phyloP scores from a whole-genome alignment of 2,329 filamentous ascomycete species.

The Phyllosticta citribraziliensis region DNA sequence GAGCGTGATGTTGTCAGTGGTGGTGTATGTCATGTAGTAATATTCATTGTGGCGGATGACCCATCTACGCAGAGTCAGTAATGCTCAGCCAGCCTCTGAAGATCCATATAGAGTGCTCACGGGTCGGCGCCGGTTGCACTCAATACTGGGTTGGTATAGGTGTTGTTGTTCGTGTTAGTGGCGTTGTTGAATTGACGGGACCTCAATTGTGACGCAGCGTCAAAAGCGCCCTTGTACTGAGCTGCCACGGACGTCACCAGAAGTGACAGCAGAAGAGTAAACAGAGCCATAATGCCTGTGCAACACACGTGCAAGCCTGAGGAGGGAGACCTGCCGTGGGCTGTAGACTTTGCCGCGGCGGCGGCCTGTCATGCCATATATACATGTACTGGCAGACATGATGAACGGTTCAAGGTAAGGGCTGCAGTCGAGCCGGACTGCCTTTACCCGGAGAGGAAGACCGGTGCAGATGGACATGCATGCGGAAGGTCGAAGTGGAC shows the following conservation, averaged over 20 bases:
- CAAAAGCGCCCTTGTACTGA: constrained; percentile 6
- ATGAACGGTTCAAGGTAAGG: background rate
- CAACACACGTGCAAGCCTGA: background rate
- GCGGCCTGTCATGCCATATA: background rate
- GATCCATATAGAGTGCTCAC: constrained; percentile 16
- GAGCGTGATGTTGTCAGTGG: constrained; percentile 34
- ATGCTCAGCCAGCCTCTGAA: background rate
- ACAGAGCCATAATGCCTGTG: background rate
- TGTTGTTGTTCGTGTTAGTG: constrained; percentile 16
- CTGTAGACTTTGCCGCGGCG: background rate
- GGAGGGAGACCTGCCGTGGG: background rate
- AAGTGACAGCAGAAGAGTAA: constrained; percentile 5
- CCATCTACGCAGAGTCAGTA: constrained; percentile 24
- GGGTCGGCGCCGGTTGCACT: constrained; percentile 34
- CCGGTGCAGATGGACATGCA: background rate
- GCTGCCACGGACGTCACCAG: constrained; percentile 4
- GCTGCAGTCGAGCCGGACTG: too few relatives aligned
- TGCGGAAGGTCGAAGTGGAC: background rate
- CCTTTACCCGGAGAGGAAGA: background rate
- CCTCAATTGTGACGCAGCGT: background rate
- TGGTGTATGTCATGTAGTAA: constrained; percentile 39
- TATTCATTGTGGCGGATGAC: constrained; percentile 32
- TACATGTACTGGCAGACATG: background rate
- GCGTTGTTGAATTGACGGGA: constrained; percentile 6
- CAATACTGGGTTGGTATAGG: constrained; percentile 38